These are phyloP conservation scores for Grigorovia jiainica DNA, from an alignment of 805 yeast genomes.

Conservation along the genomic window DNA sequence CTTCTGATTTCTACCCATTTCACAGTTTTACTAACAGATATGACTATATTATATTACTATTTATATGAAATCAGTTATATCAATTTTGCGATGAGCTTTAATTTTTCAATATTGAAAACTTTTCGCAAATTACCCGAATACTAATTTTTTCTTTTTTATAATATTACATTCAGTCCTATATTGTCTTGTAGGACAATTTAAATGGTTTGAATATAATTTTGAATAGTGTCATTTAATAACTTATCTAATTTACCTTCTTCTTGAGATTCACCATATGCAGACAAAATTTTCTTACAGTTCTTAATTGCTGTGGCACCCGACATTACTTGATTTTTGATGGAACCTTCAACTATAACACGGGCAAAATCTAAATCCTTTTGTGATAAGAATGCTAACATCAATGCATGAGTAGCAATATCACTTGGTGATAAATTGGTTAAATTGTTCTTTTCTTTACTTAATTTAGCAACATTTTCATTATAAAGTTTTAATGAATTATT, in stretches of 20 bases:
- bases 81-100: slow-evolving; percentile 12
- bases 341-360: slow-evolving; percentile 39
- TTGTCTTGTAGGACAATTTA: too few relatives aligned
- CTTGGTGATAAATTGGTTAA: slow-evolving; percentile 29
- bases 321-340: slow-evolving; percentile 31
- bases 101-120: slow-evolving; percentile 1
- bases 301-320: slow-evolving; percentile 34
- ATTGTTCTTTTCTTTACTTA: slow-evolving; percentile 27
- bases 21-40: too few relatives aligned
- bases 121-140: background rate
- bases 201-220: background rate
- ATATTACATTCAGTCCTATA: too few relatives aligned
- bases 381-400: slow-evolving; percentile 35
- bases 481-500: slow-evolving; percentile 35
- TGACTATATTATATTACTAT: background rate
- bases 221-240: slow-evolving; percentile 3
- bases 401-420: slow-evolving; percentile 38
- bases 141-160: too few relatives aligned
- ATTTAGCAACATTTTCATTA: slow-evolving; percentile 36
- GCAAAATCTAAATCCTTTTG: slow-evolving; percentile 48
- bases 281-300: slow-evolving; percentile 35
- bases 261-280: slow-evolving; percentile 42
- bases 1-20: slow-evolving; percentile 21
- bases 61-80: background rate
- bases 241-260: slow-evolving; percentile 33